Evolutionary conservation across 257 asterid genomes (phyloP), one percentile per base, ranked within the genome.

Genomic region (Orobanche coerulescens): DNA sequence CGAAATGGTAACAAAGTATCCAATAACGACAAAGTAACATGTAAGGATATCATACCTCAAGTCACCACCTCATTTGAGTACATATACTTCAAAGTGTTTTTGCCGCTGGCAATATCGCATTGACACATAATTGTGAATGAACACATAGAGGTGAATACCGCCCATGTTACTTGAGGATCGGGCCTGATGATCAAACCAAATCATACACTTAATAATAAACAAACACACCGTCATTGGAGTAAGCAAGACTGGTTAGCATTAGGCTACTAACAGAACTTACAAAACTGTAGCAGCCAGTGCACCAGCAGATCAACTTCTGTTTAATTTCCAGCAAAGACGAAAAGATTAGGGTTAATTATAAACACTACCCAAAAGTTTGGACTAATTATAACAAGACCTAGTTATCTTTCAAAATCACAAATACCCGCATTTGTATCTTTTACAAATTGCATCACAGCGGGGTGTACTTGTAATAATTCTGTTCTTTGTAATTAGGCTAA

Each of bases 181-280:
- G n/a, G 28, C 46, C 47, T 18, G 46, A 0, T 56, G 4, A 58
- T 34, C 20, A 36, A 34, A 55, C 13, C 14, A 15, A 8, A 31
- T 15, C 44, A 55, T 55, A 33, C 25, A 14, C 15, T 55, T 14
- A 55, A 14, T 55, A 40, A 13, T 52, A 34, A 57, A 5, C 26
- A 43, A 53, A 65, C 30, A 48, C 44, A 40, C 7, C 5, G 26
- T 26, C 0, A 16, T 15, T 15, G 6, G 1, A 65, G 30, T 19
- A 28, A 34, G 28, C 39, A 58, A 37, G 49, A 44, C n/a, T 1
- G 58, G 28, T 0, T n/a, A n/a, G 20, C 7, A 55, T n/a, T n/a
- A n/a, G n/a, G n/a, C n/a, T n/a, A n/a, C 8, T 66, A 22, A 7
- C 14, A 23, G 33, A 48, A 67, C 65, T 58, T 58, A 67, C 65